Conservation (phyloP, 192 early-diverging fungal genomes). For the Phycomyces nitens region DNA sequence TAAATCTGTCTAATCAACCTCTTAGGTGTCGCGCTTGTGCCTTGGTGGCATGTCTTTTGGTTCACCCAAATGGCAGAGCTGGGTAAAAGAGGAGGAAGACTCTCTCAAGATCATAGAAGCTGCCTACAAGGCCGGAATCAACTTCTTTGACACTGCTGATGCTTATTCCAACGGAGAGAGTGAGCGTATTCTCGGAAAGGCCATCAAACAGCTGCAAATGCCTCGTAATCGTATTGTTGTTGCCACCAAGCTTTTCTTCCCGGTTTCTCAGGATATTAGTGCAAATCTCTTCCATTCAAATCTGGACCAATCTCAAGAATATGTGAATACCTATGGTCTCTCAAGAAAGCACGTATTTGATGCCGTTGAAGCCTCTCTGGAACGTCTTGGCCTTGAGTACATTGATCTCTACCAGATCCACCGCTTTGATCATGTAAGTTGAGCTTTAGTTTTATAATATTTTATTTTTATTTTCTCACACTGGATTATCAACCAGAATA, state of each 20-base stretch:
- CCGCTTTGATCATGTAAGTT: slow-evolving; percentile 45
- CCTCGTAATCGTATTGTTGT: slow-evolving; percentile 66
- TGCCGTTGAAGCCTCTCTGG: slow-evolving; percentile 64
- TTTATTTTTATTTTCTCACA: too few relatives aligned
- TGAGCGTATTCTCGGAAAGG: slow-evolving; percentile 37
- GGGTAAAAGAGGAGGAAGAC: slow-evolving; percentile 42
- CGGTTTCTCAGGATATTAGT: slow-evolving; percentile 46
- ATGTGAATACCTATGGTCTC: slow-evolving; percentile 67
- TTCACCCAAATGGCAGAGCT: slow-evolving; percentile 33
- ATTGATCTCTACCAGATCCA: slow-evolving; percentile 75
- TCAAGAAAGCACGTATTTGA: slow-evolving; percentile 84
- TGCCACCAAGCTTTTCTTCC: slow-evolving; percentile 64
- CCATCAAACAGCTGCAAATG: slow-evolving; percentile 42
- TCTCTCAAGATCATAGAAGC: slow-evolving; percentile 42
- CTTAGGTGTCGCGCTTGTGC: slow-evolving; percentile 37
- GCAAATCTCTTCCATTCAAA: slow-evolving; percentile 22
- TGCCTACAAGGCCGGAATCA: slow-evolving; percentile 69
- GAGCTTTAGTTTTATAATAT: too few relatives aligned
- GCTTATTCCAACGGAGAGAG: slow-evolving; percentile 35
- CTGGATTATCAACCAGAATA: slow-evolving; percentile 16
- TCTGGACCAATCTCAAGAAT: background rate
- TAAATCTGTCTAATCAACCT: too few relatives aligned
- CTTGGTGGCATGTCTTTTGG: slow-evolving; percentile 53
- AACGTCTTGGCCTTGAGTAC: slow-evolving; percentile 65
- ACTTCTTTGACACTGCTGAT: slow-evolving; percentile 74